Base-by-base conservation (phyloP, 192 early-diverging fungal species). In the Phycomyces blakesleeanus region DNA sequence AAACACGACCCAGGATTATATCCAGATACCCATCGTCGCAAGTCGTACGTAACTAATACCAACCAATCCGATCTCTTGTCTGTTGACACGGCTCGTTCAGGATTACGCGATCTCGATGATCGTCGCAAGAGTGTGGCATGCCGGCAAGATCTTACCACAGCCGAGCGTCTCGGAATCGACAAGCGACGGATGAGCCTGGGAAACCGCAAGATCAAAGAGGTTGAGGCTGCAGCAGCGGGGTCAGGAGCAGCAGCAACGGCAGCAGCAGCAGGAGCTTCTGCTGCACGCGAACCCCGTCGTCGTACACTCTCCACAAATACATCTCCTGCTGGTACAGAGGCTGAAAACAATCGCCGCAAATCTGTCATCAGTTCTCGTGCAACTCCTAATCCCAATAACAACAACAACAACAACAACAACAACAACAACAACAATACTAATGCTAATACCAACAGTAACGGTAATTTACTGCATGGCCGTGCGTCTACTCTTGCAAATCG, bases 221-320 rank as follows among this genome's bases (percentile, higher is more conserved):
- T 40, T 25, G 29, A 29, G 38, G 22, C 58, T 41, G n/a, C n/a
- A n/a, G n/a, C n/a, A n/a, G n/a, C n/a, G n/a, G n/a, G n/a, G n/a
- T n/a, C n/a, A n/a, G n/a, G n/a, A n/a, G n/a, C n/a, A n/a, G n/a
- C n/a, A n/a, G n/a, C n/a, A n/a, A n/a, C n/a, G n/a, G n/a, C n/a
- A n/a, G n/a, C n/a, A n/a, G n/a, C n/a, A n/a, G n/a, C n/a, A n/a
- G n/a, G n/a, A n/a, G n/a, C n/a, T n/a, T n/a, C n/a, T n/a, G 11
- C 12, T 54, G 24, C 21, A 26, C 38, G 34, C n/a, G 25, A 38
- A 54, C 52, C 54, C 5, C 54, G 63, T 44, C 51, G 55, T 37
- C 53, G 63, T 25, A 65, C 63, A 1, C 27, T 65, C 2, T 65
- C 63, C 20, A 65, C 16, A 37, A 52, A 40, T n/a, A 47, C 63